Percentiles rank a stretch among this genome's conserved stretches.
These are phyloP conservation scores for Cylindrodendrum hubeiense DNA, from an alignment of 2,329 filamentous ascomycete species.

Conservation along the genomic window DNA sequence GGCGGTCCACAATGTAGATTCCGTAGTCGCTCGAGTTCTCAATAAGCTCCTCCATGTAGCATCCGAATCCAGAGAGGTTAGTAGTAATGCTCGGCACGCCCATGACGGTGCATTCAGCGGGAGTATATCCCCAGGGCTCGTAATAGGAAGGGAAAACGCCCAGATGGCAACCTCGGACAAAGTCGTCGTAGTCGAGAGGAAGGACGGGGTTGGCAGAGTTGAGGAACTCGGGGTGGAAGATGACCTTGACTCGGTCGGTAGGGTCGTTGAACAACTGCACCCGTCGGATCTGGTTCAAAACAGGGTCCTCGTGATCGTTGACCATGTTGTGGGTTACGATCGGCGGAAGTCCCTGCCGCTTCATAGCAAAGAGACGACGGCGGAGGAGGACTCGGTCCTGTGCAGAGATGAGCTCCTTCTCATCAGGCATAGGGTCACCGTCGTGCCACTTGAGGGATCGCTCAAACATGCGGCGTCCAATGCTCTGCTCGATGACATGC, in stretches of 20 bases:
- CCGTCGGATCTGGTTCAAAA: constrained; percentile 94
- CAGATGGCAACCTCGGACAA: constrained; percentile 95
- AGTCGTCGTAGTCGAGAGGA: constrained; percentile 97
- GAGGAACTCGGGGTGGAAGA: constrained; percentile 98
- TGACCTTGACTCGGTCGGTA: constrained; percentile 93
- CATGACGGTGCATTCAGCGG: constrained; percentile 98
- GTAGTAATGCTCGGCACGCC: constrained; percentile 98
- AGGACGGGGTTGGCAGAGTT: constrained; percentile 96
- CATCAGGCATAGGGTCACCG: constrained; percentile 91
- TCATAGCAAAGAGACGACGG: constrained; percentile 95
- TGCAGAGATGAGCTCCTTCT: constrained; percentile 93
- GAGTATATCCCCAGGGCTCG: constrained; percentile 99
- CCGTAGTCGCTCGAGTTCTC: constrained; percentile 98
- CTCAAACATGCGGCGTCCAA: constrained; percentile 94
- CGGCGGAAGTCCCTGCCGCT: constrained; percentile 87
- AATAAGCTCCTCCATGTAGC: constrained; percentile 99
- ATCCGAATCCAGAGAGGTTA: constrained; percentile 96
- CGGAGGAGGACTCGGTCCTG: constrained; percentile 94
- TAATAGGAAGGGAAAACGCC: constrained; percentile 98
- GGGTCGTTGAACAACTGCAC: constrained; percentile 98
- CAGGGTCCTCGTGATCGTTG: constrained; percentile 92
- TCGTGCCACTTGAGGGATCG: constrained; percentile 96
- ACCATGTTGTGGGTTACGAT: constrained; percentile 99
- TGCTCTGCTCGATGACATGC: constrained; percentile 90
- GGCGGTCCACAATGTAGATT: constrained; percentile 98